A percentile compares a stretch with the other conserved stretches of the same genome.
These are phyloP conservation scores for Conticribra guillardii DNA, from an alignment of 108 stramenopile genomes.

Conservation along the genomic window DNA sequence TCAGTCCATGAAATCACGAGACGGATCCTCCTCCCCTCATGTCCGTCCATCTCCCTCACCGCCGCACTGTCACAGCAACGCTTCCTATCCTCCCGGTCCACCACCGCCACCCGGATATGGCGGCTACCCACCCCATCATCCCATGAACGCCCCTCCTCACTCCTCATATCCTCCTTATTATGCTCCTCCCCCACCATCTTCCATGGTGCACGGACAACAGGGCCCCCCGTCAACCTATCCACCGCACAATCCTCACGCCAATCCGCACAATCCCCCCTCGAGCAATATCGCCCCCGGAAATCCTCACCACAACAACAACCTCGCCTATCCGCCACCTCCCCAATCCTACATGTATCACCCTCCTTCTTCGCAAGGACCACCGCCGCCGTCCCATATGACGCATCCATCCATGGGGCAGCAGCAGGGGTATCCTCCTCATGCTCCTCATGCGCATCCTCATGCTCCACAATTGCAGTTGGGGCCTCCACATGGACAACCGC, in stretches of 20 bases:
- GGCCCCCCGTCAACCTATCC: neutral
- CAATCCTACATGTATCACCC: neutral
- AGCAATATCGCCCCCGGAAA: neutral
- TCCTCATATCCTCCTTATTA: slow-evolving; percentile 5
- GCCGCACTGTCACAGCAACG: too few relatives aligned
- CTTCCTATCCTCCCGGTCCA: neutral
- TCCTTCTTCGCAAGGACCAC: neutral
- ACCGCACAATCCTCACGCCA: neutral
- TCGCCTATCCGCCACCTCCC: too few relatives aligned
- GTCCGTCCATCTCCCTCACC: too few relatives aligned
- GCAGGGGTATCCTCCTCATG: neutral
- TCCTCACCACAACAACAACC: neutral
- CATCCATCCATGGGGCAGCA: neutral
- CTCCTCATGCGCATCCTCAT: too few relatives aligned
- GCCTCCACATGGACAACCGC: neutral
- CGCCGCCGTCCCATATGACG: neutral
- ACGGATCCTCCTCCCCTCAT: too few relatives aligned
- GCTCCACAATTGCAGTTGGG: neutral
- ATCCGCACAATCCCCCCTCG: neutral
- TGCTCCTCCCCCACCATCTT: neutral
- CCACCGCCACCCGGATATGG: too few relatives aligned
- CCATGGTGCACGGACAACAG: neutral
- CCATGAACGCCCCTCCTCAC: slow-evolving; percentile 6
- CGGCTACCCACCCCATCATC: slow-evolving; percentile 4
- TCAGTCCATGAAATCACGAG: too few relatives aligned